Evolutionary conservation across 129 eudicot species (phyloP).

Genomic region (Centaurea solstitialis): DNA sequence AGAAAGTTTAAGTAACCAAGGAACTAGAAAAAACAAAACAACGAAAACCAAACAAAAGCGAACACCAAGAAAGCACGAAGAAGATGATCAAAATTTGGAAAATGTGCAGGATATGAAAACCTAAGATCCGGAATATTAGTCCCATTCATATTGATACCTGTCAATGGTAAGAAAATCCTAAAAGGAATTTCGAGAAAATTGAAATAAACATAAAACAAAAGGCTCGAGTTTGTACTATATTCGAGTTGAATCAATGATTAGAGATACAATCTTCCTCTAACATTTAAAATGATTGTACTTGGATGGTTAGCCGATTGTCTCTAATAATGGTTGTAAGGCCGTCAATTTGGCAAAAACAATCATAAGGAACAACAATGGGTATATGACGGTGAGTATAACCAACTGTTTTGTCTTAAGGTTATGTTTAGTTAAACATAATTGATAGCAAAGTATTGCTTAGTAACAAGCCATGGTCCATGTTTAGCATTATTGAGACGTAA

Average conservation of each 20-base stretch:
- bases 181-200: too few relatives aligned
- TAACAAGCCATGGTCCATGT: not conserved
- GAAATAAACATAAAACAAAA: not conserved
- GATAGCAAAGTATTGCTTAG: not conserved
- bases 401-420: not conserved
- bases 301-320: not conserved
- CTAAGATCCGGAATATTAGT: not conserved
- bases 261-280: not conserved
- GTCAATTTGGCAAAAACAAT: not conserved
- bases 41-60: too few relatives aligned
- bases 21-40: too few relatives aligned
- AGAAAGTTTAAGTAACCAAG: too few relatives aligned
- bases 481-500: too few relatives aligned
- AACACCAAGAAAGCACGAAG: too few relatives aligned
- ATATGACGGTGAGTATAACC: not conserved
- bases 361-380: not conserved
- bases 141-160: not conserved
- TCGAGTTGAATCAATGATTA: not conserved
- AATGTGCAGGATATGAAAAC: too few relatives aligned
- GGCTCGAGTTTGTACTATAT: too few relatives aligned
- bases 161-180: not conserved
- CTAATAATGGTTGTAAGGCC: not conserved
- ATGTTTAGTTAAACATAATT: not conserved
- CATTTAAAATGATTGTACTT: not conserved
- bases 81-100: too few relatives aligned